These are phyloP conservation scores for Endocalyx cinctus DNA, from an alignment of 2,329 filamentous ascomycete genomes.

Conservation along the genomic window DNA sequence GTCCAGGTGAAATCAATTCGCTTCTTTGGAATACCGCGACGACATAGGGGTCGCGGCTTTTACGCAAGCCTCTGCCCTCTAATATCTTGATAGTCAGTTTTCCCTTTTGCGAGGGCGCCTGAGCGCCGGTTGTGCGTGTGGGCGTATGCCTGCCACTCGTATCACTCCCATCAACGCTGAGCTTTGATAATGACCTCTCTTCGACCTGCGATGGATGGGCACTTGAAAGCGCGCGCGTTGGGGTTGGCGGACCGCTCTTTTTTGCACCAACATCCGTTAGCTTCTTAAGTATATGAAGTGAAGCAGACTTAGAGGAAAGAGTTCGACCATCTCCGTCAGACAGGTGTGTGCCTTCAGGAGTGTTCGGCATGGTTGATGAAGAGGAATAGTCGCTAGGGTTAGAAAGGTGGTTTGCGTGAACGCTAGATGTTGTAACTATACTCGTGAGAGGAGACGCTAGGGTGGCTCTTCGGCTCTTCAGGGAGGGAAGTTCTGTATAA, in stretches of 20 bases:
- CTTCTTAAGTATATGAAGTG: constrained; percentile 69
- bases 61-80: constrained; percentile 77
- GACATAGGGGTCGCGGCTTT: constrained; percentile 85
- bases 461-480: constrained; percentile 39
- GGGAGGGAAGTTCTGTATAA: constrained; percentile 37
- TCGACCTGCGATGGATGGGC: constrained; percentile 47
- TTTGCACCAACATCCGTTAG: constrained; percentile 77
- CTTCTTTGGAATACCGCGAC: constrained; percentile 96
- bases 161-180: constrained; percentile 35
- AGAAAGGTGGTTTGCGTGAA: constrained; percentile 65
- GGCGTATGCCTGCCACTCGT: constrained; percentile 51
- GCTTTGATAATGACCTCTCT: constrained; percentile 24
- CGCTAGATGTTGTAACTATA: constrained; percentile 57
- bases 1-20: constrained; percentile 88
- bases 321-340: constrained; percentile 29
- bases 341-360: constrained; percentile 42
- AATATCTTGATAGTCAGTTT: constrained; percentile 86
- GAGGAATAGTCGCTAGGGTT: constrained; percentile 56
- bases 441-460: constrained; percentile 57
- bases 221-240: constrained; percentile 77
- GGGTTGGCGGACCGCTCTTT: constrained; percentile 92
- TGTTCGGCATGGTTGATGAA: constrained; percentile 46
- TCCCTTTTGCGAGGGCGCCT: constrained; percentile 71
- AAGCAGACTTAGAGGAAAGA: constrained; percentile 51
- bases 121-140: constrained; percentile 43